phyloP scores from a whole-genome alignment of 805 yeast species.

The Wickerhamomyces chambardii region DNA sequence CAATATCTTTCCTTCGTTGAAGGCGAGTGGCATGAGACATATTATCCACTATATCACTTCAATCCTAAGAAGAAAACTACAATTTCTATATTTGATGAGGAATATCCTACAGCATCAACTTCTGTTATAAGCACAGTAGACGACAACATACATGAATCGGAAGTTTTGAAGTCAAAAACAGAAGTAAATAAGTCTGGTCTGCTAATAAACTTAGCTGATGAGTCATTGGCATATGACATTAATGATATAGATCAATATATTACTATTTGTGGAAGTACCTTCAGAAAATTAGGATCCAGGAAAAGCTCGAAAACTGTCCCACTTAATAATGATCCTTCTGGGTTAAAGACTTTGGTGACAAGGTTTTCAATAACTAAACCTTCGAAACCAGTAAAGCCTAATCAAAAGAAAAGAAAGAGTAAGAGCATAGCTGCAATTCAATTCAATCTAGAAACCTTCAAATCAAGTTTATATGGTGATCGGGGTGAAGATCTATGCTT shows the following conservation, averaged over 20 bases:
- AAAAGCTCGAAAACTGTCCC: neutral
- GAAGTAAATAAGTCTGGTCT: too few species aligned
- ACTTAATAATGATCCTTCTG: neutral
- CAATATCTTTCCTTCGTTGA: constrained; percentile 8
- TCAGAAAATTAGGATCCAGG: neutral
- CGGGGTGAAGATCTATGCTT: neutral
- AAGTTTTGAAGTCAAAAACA: too few species aligned
- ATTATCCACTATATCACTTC: constrained; percentile 7
- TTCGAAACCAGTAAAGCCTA: neutral
- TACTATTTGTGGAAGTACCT: neutral
- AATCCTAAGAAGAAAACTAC: constrained; percentile 6
- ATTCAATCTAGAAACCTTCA: neutral
- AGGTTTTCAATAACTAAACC: neutral
- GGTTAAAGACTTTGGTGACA: neutral
- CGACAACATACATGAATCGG: too few species aligned
- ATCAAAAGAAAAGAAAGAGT: too few species aligned
- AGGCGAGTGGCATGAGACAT: constrained; percentile 8
- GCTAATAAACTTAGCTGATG: too few species aligned
- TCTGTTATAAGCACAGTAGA: too few species aligned
- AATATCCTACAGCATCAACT: too few species aligned
- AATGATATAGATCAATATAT: neutral
- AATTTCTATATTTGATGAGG: too few species aligned
- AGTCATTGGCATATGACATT: neutral
- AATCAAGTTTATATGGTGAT: neutral
- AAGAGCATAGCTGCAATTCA: neutral